Conservation (phyloP, 352 stramenopile genomes). For the Globisporangium recalcitrans region DNA sequence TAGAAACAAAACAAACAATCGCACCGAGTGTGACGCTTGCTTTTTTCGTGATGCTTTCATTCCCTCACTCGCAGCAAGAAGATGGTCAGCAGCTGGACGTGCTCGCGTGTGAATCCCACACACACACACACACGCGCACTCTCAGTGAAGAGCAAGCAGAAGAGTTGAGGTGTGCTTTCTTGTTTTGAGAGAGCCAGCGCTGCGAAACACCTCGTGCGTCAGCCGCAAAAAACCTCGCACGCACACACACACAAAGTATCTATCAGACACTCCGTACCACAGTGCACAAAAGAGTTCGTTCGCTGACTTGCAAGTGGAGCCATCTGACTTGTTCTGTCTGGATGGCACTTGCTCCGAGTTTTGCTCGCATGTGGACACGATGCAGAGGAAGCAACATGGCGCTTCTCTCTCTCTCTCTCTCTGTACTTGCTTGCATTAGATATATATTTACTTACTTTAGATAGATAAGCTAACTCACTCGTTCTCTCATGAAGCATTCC, state of each 20-base stretch:
- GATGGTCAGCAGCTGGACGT: too few relatives aligned
- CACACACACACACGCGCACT: too few relatives aligned
- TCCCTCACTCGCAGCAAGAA: too few relatives aligned
- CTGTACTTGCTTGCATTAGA: too few relatives aligned
- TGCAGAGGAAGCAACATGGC: not conserved
- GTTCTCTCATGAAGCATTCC: not conserved
- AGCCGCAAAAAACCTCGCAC: not conserved
- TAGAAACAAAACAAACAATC: too few relatives aligned
- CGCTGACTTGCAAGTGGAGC: not conserved
- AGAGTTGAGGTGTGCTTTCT: too few relatives aligned
- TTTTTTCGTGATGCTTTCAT: too few relatives aligned
- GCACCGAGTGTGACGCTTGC: too few relatives aligned
- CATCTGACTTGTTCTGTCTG: not conserved
- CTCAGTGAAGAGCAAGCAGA: not conserved
- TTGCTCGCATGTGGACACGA: not conserved
- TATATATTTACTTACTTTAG: not conserved
- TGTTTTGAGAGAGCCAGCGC: not conserved
- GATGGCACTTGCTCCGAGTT: not conserved
- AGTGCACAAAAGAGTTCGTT: not conserved
- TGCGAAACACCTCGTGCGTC: not conserved
- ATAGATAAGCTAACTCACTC: not conserved
- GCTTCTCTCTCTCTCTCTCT: too few relatives aligned
- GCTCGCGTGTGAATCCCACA: too few relatives aligned
- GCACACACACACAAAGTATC: not conserved
- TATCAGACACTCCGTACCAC: not conserved